A percentile compares a stretch with the other conserved stretches of the same genome.
phyloP scores from a whole-genome alignment of 2,329 filamentous ascomycete species.

The Cytospora mali region DNA sequence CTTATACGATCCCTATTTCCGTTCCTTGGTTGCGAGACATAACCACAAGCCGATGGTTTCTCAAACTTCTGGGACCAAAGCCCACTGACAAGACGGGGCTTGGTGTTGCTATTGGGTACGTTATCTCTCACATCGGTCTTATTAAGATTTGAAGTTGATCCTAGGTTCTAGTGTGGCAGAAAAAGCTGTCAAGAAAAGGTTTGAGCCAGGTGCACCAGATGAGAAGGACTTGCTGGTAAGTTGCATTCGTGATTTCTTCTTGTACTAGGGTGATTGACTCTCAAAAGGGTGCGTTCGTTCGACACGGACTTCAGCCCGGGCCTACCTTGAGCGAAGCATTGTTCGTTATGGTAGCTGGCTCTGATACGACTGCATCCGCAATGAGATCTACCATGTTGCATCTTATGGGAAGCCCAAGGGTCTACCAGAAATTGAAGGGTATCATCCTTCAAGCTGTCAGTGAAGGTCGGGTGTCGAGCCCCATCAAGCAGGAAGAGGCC shows the following conservation, averaged over 20 bases:
- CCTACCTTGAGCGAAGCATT: slow-evolving; percentile 48
- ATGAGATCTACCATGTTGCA: slow-evolving; percentile 44
- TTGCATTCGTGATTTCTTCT: not conserved
- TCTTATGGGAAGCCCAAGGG: slow-evolving; percentile 26
- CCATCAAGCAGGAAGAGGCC: slow-evolving; percentile 14
- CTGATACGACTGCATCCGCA: slow-evolving; percentile 53
- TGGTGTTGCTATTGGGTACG: slow-evolving; percentile 34
- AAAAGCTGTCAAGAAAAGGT: slow-evolving; percentile 47
- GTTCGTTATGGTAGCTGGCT: slow-evolving; percentile 45
- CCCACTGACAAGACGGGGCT: slow-evolving; percentile 34
- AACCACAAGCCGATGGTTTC: slow-evolving; percentile 34
- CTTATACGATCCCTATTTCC: slow-evolving; percentile 43
- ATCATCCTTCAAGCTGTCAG: slow-evolving; percentile 14
- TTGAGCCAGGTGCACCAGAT: slow-evolving; percentile 42
- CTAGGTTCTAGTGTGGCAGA: slow-evolving; percentile 38
- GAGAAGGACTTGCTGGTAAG: slow-evolving; percentile 51
- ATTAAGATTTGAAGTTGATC: not conserved
- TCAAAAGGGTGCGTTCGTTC: slow-evolving; percentile 5
- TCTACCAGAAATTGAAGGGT: slow-evolving; percentile 24
- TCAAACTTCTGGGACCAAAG: slow-evolving; percentile 40
- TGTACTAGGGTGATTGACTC: not conserved
- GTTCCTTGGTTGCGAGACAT: slow-evolving; percentile 39
- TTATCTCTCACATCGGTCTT: rapidly evolving
- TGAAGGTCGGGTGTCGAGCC: slow-evolving; percentile 2
- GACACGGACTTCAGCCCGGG: slow-evolving; percentile 30